Evolutionary conservation across 208 protist genomes (phyloP).

Genomic region (Trypanosoma conorhini): DNA sequence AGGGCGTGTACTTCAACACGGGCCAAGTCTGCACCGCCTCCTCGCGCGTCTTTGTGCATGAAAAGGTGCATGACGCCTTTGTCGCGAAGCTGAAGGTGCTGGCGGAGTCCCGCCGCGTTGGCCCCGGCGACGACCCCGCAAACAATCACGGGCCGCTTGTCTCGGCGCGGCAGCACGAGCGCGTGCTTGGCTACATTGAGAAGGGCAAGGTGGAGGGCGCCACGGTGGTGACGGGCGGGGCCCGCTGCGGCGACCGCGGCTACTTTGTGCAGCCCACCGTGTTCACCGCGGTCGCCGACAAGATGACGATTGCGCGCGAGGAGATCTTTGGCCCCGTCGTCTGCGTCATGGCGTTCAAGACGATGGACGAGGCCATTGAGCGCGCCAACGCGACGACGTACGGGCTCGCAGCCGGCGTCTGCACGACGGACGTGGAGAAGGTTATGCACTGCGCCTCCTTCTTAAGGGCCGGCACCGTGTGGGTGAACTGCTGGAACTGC

Average conservation of each 20-base stretch:
- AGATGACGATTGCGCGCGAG: constrained; percentile 78
- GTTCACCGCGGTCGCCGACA: constrained; percentile 70
- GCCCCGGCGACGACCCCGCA: constrained; percentile 51
- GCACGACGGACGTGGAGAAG: constrained; percentile 68
- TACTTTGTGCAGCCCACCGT: constrained; percentile 90
- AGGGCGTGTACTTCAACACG: constrained; percentile 80
- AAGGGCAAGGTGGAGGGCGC: constrained; percentile 77
- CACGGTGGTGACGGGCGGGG: constrained; percentile 63
- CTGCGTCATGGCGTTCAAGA: constrained; percentile 83
- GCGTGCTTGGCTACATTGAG: constrained; percentile 76
- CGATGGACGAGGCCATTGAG: constrained; percentile 76
- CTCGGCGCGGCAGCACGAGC: constrained; percentile 65
- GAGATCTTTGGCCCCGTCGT: constrained; percentile 92
- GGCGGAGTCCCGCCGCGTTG: constrained; percentile 52
- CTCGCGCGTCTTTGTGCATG: constrained; percentile 85
- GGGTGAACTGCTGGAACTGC: constrained; percentile 89
- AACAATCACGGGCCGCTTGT: constrained; percentile 73
- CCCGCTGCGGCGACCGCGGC: constrained; percentile 44
- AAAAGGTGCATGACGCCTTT: constrained; percentile 82
- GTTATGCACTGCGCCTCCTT: constrained; percentile 49
- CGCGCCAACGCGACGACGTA: constrained; percentile 81
- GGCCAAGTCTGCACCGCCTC: constrained; percentile 88
- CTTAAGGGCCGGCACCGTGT: constrained; percentile 83
- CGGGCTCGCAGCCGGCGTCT: constrained; percentile 87
- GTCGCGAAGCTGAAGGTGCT: constrained; percentile 45